phyloP scores from a whole-genome alignment of 257 asterid species.

The Nicotiana tabacum region DNA sequence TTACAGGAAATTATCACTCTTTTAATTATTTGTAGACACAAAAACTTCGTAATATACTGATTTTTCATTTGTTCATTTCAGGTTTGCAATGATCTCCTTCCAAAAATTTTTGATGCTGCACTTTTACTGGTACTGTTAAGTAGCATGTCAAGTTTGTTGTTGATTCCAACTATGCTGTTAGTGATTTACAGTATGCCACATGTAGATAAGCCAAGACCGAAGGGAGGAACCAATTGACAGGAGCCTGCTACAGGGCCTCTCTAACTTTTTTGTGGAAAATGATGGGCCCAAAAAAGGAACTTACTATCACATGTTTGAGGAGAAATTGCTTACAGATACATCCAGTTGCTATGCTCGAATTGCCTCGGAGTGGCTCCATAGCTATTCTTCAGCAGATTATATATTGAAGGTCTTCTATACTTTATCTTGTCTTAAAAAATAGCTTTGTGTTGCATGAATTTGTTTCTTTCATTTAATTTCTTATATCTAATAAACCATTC shows the following conservation, averaged over 20 bases:
- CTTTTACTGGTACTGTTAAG: conserved; percentile 12
- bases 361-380: conserved; percentile 16
- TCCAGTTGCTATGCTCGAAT: conserved; percentile 6
- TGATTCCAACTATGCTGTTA: conserved; percentile 4
- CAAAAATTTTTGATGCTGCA: conserved; percentile 15
- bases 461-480: neutral
- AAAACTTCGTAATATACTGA: neutral
- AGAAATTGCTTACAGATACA: conserved; percentile 17
- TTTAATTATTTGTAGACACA: neutral
- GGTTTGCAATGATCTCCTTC: conserved; percentile 19
- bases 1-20: neutral
- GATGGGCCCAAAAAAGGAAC: neutral
- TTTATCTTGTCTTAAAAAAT: neutral
- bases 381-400: conserved; percentile 18
- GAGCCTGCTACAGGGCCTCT: conserved; percentile 13
- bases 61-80: conserved; percentile 11
- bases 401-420: conserved; percentile 12
- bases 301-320: conserved; percentile 14
- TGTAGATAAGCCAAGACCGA: conserved; percentile 17
- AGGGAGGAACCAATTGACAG: conserved; percentile 17
- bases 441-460: neutral
- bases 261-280: conserved; percentile 17
- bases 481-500: neutral
- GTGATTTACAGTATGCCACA: neutral
- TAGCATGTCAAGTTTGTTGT: conserved; percentile 8